A percentile compares a stretch with the other conserved stretches of the same genome.
Conservation (phyloP, 1,139 yeast species). For the Yamadazyma diospyri region DNA sequence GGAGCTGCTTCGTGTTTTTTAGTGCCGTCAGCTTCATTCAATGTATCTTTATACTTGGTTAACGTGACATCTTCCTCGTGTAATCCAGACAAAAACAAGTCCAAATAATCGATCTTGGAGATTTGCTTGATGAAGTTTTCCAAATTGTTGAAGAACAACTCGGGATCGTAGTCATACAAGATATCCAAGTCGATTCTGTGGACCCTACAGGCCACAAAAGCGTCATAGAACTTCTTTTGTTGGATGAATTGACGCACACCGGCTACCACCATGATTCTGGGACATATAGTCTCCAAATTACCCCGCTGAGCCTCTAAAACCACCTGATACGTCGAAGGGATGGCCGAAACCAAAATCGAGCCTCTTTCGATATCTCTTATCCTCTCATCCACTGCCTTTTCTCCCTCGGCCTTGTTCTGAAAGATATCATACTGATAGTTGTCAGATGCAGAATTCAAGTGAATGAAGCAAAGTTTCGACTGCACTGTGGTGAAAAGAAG, state of each 20-base stretch:
- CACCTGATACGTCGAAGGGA: conserved; percentile 82
- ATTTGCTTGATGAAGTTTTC: conserved; percentile 72
- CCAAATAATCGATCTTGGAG: conserved; percentile 70
- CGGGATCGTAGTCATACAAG: conserved; percentile 82
- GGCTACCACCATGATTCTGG: conserved; percentile 85
- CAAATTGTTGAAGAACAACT: conserved; percentile 58
- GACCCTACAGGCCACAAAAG: conserved; percentile 80
- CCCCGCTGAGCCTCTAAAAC: conserved; percentile 95
- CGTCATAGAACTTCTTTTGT: conserved; percentile 55
- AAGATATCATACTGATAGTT: conserved; percentile 25
- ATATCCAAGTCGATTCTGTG: conserved; percentile 91
- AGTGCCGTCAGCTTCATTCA: conserved; percentile 20
- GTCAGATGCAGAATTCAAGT: conserved; percentile 46
- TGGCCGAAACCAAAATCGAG: conserved; percentile 69
- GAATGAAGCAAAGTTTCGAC: conserved; percentile 78
- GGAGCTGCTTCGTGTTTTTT: conserved; percentile 4
- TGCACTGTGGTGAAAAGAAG: conserved; percentile 86
- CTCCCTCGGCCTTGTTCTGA: conserved; percentile 7
- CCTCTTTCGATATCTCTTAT: conserved; percentile 90
- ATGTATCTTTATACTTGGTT: conserved; percentile 81
- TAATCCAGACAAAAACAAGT: conserved; percentile 81
- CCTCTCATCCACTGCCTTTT: conserved; percentile 62
- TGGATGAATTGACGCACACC: conserved; percentile 74
- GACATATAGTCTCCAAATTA: conserved; percentile 88
- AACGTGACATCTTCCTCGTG: conserved; percentile 82